phyloP scores from a whole-genome alignment of 148 eudicot species.

The Heliosperma pusillum region DNA sequence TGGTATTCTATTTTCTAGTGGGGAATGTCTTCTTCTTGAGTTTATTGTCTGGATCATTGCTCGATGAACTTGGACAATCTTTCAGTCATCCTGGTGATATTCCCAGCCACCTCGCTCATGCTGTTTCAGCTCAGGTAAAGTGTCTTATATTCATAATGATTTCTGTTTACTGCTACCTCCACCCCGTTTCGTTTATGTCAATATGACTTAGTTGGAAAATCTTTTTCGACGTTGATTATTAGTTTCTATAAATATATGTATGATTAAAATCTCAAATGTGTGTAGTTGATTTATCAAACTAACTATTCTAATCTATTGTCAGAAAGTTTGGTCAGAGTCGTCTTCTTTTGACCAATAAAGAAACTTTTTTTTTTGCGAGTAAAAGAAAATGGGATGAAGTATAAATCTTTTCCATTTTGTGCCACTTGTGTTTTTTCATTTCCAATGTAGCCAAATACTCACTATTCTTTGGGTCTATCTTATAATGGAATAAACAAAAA shows the following conservation, averaged over 20 bases:
- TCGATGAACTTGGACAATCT: slow-evolving; percentile 82
- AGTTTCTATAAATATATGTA: no score
- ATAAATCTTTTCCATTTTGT: background rate
- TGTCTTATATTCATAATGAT: background rate
- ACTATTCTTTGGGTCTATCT: background rate
- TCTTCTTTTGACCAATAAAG: background rate
- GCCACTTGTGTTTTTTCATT: background rate
- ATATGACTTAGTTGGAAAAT: background rate
- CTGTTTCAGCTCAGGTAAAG: slow-evolving; percentile 83
- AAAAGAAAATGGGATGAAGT: background rate
- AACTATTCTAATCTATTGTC: no score
- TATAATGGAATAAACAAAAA: background rate
- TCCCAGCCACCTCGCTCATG: slow-evolving; percentile 80
- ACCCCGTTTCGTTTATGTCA: background rate
- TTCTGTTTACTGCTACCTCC: background rate
- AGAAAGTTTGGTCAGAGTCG: no score
- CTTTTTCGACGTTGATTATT: background rate
- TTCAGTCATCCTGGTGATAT: slow-evolving; percentile 64
- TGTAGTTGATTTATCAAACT: no score
- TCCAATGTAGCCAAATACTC: background rate
- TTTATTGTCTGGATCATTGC: slow-evolving; percentile 81
- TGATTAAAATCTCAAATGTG: no score
- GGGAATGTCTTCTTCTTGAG: slow-evolving; percentile 87
- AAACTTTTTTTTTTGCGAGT: background rate
- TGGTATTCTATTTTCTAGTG: slow-evolving; percentile 86